Conservation (phyloP, 306 rosid species). For the Pueraria montana region DNA sequence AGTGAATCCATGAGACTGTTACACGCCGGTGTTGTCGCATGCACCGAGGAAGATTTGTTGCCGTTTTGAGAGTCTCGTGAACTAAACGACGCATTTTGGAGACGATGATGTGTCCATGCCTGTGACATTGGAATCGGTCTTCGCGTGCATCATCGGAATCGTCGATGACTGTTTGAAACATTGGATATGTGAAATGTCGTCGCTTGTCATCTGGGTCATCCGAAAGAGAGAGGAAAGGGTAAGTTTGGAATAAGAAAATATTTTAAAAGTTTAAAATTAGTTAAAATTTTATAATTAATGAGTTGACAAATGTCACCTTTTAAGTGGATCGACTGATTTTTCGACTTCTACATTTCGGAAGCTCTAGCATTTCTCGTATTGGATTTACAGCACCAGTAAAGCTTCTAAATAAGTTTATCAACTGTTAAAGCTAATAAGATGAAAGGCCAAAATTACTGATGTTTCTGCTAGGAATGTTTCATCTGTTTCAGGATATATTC, state of each 20-base stretch:
- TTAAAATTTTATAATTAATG: too few species aligned
- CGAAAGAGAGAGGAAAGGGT: too few species aligned
- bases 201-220: too few species aligned
- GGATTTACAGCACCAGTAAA: not conserved
- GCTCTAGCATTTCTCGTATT: too few species aligned
- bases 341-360: too few species aligned
- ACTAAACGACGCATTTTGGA: slow-evolving; percentile 72
- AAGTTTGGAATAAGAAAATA: too few species aligned
- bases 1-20: slow-evolving; percentile 78
- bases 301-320: too few species aligned
- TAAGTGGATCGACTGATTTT: too few species aligned
- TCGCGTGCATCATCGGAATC: slow-evolving; percentile 77
- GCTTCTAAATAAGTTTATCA: not conserved
- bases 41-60: slow-evolving; percentile 60
- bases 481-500: not conserved
- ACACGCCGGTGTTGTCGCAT: slow-evolving; percentile 60
- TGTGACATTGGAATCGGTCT: slow-evolving; percentile 80
- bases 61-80: slow-evolving; percentile 84
- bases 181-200: too few species aligned
- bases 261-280: too few species aligned
- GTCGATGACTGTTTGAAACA: too few species aligned
- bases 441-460: not conserved
- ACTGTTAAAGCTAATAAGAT: too few species aligned
- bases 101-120: slow-evolving; percentile 78
- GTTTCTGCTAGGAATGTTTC: not conserved